Percentiles rank a stretch among this genome's conserved stretches.
Evolutionary conservation across 345 rosid species (phyloP).

Genomic region (Euclidium syriacum): DNA sequence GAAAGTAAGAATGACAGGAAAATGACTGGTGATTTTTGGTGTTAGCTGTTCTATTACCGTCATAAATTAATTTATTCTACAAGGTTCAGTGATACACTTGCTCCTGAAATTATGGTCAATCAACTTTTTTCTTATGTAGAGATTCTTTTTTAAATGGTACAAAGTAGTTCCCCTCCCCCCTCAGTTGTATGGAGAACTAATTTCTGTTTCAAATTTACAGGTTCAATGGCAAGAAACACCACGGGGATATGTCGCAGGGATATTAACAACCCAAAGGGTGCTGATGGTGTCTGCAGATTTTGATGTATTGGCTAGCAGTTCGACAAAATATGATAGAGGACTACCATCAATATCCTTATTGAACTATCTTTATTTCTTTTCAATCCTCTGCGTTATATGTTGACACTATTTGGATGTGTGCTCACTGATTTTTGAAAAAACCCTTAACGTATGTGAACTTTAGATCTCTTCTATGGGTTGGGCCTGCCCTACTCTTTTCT

Average conservation of each 20-base stretch:
- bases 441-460: constrained; percentile 63
- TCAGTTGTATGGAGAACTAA: neutral
- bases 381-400: neutral
- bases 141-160: neutral
- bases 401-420: neutral
- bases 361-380: neutral
- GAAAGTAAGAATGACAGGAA: neutral
- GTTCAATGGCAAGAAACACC: constrained; percentile 96
- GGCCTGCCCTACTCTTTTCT: constrained; percentile 95
- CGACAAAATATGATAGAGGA: constrained; percentile 83
- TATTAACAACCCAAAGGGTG: constrained; percentile 90
- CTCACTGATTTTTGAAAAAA: constrained; percentile 20
- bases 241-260: constrained; percentile 89
- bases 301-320: constrained; percentile 79
- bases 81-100: constrained; percentile 1
- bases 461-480: constrained; percentile 97
- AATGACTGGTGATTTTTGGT: neutral
- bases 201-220: constrained; percentile 31
- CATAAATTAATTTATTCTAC: neutral
- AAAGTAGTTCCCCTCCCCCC: neutral
- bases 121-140: neutral
- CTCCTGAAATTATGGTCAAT: constrained; percentile 3
- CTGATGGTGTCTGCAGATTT: constrained; percentile 87
- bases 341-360: constrained; percentile 87
- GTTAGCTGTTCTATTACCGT: neutral